phyloP scores from a whole-genome alignment of 768 basidiomycete species.

The Rhodotorula babjevae region DNA sequence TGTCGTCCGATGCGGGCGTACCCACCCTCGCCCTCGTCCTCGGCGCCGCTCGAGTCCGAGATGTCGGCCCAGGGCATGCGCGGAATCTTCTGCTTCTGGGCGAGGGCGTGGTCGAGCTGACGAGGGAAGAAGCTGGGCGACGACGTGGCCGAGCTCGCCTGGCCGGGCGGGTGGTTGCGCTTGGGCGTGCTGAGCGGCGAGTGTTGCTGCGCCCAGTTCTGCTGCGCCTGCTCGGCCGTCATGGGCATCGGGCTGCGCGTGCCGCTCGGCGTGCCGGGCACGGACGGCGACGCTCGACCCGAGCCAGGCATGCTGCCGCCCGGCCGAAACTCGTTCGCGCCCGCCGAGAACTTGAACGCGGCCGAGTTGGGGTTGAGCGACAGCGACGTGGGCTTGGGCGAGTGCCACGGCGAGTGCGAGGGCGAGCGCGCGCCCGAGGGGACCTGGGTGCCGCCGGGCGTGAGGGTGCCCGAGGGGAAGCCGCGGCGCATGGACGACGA shows the following conservation, averaged over 20 bases:
- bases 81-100: slow-evolving; percentile 13
- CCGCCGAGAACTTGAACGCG: slow-evolving; percentile 38
- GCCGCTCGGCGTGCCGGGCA: slow-evolving; percentile 25
- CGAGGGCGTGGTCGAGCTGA: slow-evolving; percentile 13
- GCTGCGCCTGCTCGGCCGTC: slow-evolving; percentile 31
- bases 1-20: slow-evolving; percentile 24
- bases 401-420: slow-evolving; percentile 21
- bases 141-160: slow-evolving; percentile 16
- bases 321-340: slow-evolving; percentile 33
- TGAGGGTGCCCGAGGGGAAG: slow-evolving; percentile 12
- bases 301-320: slow-evolving; percentile 1
- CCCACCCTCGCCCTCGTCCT: slow-evolving; percentile 3
- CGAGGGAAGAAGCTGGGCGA: slow-evolving; percentile 36
- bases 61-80: slow-evolving; percentile 36
- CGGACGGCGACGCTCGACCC: slow-evolving; percentile 4
- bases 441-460: slow-evolving; percentile 9
- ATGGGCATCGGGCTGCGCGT: slow-evolving; percentile 32
- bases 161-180: slow-evolving; percentile 6
- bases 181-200: slow-evolving; percentile 38
- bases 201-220: slow-evolving; percentile 31
- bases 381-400: slow-evolving; percentile 10
- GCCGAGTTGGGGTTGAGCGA: slow-evolving; percentile 20
- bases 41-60: slow-evolving; percentile 4
- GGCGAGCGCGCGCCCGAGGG: slow-evolving; percentile 23
- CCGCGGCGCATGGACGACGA: slow-evolving; percentile 33